Evolutionary conservation across 768 basidiomycete species (phyloP), one percentile per base, ranked within the genome.

Genomic region (Boletus insuetus): DNA sequence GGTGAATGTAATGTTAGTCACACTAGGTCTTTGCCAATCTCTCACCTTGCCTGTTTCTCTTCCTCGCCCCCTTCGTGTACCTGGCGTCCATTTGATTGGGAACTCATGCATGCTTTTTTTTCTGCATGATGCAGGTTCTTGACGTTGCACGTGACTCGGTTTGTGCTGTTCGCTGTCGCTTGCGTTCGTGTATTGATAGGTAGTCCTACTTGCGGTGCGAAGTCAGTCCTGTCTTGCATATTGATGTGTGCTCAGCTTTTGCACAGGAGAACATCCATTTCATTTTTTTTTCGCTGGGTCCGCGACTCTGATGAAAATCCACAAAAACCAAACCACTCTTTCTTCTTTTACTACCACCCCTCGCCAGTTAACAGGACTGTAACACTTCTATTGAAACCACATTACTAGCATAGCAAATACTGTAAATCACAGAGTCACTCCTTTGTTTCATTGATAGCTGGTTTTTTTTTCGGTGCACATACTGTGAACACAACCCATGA

Each of bases 171-270:
- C 59, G 60, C 68, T 69, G 68, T 69, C 66, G 67, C 67, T 69
- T 63, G 71, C 68, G 73, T 73, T 61, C 59, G 60, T 80, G 78
- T 82, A 80, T 78, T 78, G 78, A 76, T 81, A 80, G 73, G 74
- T 80, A 82, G 75, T 68, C 68, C 64, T 71, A 72, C 69, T 73
- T 72, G 64, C 71, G 74, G 75, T 76, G 65, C 73, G 74, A 69
- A 66, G 63, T 61, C 64, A 60, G 48, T 59, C 58, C 58, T 59
- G 53, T 68, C 58, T 37, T 61, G 61, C 34, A 43, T 55, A 56
- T 57, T 56, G 54, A 60, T 54, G 60, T 53, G 56, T 58, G 58
- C 65, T 71, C 53, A 70, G 53, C 51, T 51, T 50, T 29, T 46
- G 49, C 8, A 19, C 44, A 67, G 65, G 59, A 44, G 29, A 54